Conservation (phyloP, 371 early-diverging fungal species). For the Zychaea mexicana region DNA sequence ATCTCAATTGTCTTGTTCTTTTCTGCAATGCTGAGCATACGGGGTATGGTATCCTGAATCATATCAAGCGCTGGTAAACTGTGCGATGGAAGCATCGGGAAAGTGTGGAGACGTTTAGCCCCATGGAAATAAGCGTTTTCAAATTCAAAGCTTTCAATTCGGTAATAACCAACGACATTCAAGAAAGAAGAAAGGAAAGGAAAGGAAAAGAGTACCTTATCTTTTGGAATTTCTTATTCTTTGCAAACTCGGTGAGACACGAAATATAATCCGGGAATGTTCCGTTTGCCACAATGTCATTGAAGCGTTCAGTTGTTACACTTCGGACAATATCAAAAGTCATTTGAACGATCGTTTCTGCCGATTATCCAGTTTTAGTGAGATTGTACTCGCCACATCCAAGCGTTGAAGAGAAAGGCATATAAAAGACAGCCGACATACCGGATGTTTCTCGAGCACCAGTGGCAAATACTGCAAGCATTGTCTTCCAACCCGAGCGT, state of each 20-base stretch:
- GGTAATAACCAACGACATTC: not conserved
- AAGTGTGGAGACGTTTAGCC: no score
- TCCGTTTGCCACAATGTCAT: constrained; percentile 67
- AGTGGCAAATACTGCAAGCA: constrained; percentile 78
- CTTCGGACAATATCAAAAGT: constrained; percentile 72
- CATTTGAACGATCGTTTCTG: constrained; percentile 63
- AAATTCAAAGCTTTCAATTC: no score
- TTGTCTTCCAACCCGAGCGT: constrained; percentile 91
- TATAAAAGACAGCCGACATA: constrained; percentile 12
- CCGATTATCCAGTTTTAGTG: not conserved
- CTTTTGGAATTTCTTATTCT: constrained; percentile 57
- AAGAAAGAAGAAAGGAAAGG: no score
- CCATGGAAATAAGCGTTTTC: no score
- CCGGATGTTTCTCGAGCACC: constrained; percentile 78
- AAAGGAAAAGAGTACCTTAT: constrained; percentile 44
- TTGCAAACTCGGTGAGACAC: constrained; percentile 81
- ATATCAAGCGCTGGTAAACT: constrained; percentile 60
- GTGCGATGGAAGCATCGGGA: not conserved
- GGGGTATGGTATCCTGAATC: constrained; percentile 52
- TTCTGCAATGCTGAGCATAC: constrained; percentile 48
- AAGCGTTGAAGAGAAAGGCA: no score
- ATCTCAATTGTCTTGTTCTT: constrained; percentile 42
- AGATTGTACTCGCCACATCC: no score
- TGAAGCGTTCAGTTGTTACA: constrained; percentile 66
- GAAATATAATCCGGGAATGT: constrained; percentile 79